Evolutionary conservation across 1,139 yeast genomes (phyloP).

Genomic region (Suzukiozyma palmioleophila): DNA sequence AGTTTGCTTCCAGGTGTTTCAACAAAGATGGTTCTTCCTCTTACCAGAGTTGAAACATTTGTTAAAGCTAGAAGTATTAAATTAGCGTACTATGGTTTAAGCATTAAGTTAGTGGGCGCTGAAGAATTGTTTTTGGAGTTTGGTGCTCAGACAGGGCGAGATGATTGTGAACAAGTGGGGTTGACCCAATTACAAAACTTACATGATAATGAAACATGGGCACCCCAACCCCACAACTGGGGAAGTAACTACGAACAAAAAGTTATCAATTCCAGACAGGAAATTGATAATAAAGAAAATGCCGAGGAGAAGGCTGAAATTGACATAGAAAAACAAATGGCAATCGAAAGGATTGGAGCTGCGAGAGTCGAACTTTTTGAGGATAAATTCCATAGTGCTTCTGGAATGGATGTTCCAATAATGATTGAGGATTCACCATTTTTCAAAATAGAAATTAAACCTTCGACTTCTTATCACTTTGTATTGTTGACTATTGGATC

Average conservation of each 20-base stretch:
- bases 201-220: conserved; percentile 24
- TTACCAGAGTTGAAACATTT: conserved; percentile 64
- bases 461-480: conserved; percentile 52
- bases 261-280: conserved; percentile 14
- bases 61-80: conserved; percentile 54
- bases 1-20: conserved; percentile 75
- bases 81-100: conserved; percentile 58
- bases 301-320: conserved; percentile 2
- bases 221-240: conserved; percentile 27
- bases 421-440: conserved; percentile 63
- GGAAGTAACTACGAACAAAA: conserved; percentile 20
- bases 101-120: conserved; percentile 63
- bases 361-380: conserved; percentile 63
- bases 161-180: conserved; percentile 63
- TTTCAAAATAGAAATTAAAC: conserved; percentile 47
- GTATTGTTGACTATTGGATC: conserved; percentile 87
- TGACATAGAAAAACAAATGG: conserved; percentile 9
- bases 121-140: conserved; percentile 78
- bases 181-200: conserved; percentile 45
- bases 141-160: conserved; percentile 58
- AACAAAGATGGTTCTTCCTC: conserved; percentile 82
- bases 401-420: conserved; percentile 64
- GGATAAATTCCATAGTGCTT: conserved; percentile 51
- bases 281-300: conserved; percentile 1
- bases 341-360: conserved; percentile 27